Evolutionary conservation across 1,284 basidiomycete genomes (phyloP).

Genomic region (Rhodotorula sp.): DNA sequence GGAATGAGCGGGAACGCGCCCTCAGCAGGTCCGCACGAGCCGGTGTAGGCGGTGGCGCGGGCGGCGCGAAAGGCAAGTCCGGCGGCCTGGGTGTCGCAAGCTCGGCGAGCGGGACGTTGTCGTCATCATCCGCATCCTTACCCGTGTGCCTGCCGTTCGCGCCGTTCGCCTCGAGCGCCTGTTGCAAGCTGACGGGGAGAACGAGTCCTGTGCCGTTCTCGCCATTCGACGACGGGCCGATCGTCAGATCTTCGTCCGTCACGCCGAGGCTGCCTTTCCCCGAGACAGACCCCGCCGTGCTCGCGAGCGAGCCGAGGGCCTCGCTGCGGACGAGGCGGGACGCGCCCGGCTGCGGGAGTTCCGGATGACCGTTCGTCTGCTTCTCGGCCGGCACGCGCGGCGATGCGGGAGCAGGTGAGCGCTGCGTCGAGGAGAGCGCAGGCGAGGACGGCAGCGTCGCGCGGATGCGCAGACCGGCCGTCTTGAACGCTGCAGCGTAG

Average conservation of each 20-base stretch:
- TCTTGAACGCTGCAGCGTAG: constrained; percentile 89
- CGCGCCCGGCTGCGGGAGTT: background rate
- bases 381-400: background rate
- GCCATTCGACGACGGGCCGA: background rate
- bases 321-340: background rate
- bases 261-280: background rate
- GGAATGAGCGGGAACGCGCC: constrained; percentile 11
- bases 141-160: background rate
- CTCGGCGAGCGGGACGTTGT: background rate
- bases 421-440: background rate
- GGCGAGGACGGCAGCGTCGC: constrained; percentile 22
- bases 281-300: background rate
- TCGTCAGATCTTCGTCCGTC: background rate
- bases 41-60: background rate
- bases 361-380: background rate
- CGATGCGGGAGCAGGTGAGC: background rate
- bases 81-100: background rate
- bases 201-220: background rate
- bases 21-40: constrained; percentile 26
- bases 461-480: constrained; percentile 80
- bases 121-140: background rate
- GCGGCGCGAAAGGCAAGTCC: background rate
- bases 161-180: constrained; percentile 1
- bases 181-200: background rate
- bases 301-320: background rate